Evolutionary conservation across 352 stramenopile species (phyloP), one percentile per base, ranked within the genome.

Genomic region (Aphanomyces invadans): DNA sequence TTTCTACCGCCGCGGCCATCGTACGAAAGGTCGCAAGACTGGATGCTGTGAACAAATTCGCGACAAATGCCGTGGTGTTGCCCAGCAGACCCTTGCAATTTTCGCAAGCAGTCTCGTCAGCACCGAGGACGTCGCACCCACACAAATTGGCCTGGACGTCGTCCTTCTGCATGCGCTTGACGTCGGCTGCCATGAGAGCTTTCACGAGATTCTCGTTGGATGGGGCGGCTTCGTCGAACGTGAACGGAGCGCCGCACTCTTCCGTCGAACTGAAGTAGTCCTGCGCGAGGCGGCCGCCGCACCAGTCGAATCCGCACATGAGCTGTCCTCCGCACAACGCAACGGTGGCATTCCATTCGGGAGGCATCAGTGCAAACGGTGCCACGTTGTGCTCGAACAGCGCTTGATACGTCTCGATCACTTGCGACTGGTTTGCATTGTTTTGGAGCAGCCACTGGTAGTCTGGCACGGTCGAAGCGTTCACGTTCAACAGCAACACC

Each of bases 241-340:
- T n/a, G 10, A 54, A 54, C 26, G 46, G 46, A 1, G n/a, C 46
- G n/a, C 46, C 46, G 2, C 46, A 54, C 2, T 2, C n/a, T 29
- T 54, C 46, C 10, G 46, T 31, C 10, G 26, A 10, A 29, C 46
- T 54, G 21, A 54, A 54, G 46, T 23, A 54, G 46, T 54, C 46
- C 46, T 54, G 46, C 10, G 46, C 46, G 10, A 54, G 10, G 26
- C 46, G 46, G 10, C 46, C 46, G 10, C 46, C 46, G 2, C 46
- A 54, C 1, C 10, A 54, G 26, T 25, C 1, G 1, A 54, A 2
- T 0, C 38, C 56, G 33, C 56, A 65, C 23, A 65, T 28, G 21
- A 65, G 38, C 4, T 65, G 59, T 21, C 56, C 56, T 10, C 56
- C 56, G 15, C 26, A 32, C 19, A 54, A 23, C 5, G 33, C 31